These are phyloP conservation scores for Malus hybrid DNA, from an alignment of 331 rosid genomes.

Conservation along the genomic window DNA sequence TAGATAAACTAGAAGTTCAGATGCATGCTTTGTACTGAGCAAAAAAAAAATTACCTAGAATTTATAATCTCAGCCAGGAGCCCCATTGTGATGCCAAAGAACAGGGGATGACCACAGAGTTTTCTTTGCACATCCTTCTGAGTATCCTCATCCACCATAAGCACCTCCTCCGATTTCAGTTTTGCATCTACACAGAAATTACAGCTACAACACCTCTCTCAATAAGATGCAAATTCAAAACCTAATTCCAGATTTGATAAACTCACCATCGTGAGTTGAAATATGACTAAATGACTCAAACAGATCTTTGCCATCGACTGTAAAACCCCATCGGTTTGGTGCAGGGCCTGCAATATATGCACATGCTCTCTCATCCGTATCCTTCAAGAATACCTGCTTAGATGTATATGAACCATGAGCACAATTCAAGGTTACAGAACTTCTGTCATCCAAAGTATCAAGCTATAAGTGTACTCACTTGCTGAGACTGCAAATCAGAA, in stretches of 20 bases:
- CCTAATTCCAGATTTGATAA: slow-evolving; percentile 7
- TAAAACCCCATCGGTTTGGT: slow-evolving; percentile 98
- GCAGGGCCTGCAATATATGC: slow-evolving; percentile 99
- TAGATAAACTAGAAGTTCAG: neutral
- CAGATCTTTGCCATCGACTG: slow-evolving; percentile 70
- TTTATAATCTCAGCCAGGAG: slow-evolving; percentile 90
- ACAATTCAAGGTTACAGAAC: neutral
- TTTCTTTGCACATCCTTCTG: slow-evolving; percentile 35
- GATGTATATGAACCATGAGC: slow-evolving; percentile 4
- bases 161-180: slow-evolving; percentile 24
- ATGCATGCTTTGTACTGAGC: slow-evolving; percentile 8
- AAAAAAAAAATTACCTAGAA: slow-evolving; percentile 62
- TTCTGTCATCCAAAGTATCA: neutral
- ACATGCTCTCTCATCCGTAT: slow-evolving; percentile 98
- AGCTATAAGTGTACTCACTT: slow-evolving; percentile 41
- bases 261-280: slow-evolving; percentile 47
- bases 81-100: slow-evolving; percentile 95
- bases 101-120: slow-evolving; percentile 74
- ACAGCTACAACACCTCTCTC: slow-evolving; percentile 13
- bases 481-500: slow-evolving; percentile 77
- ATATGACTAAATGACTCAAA: slow-evolving; percentile 42
- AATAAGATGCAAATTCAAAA: slow-evolving; percentile 1
- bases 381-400: slow-evolving; percentile 81
- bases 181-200: slow-evolving; percentile 40
- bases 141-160: slow-evolving; percentile 26